Conservation (phyloP, 2,329 filamentous ascomycete genomes). For the Talaromyces sp. region DNA sequence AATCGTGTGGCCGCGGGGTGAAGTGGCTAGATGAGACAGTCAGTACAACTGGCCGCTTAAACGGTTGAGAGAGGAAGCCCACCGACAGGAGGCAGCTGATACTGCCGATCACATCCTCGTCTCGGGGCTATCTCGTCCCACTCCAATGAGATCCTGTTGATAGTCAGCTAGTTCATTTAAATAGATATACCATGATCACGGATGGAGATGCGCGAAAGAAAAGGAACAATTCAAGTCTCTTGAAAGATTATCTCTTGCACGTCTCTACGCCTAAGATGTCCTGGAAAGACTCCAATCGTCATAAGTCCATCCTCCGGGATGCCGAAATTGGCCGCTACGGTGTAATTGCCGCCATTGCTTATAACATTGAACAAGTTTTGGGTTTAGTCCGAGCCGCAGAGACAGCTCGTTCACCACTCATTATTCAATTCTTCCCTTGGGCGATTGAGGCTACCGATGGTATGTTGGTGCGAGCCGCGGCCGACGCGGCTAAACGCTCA, state of each 20-base stretch:
- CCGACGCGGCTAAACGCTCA: constrained; percentile 59
- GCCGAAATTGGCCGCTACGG: constrained; percentile 59
- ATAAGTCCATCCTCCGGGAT: constrained; percentile 54
- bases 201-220: too few relatives aligned
- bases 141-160: too few relatives aligned
- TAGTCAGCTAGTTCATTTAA: too few relatives aligned
- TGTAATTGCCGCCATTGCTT: constrained; percentile 49
- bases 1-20: too few relatives aligned
- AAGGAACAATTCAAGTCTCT: not conserved
- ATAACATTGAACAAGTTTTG: constrained; percentile 72
- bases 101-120: too few relatives aligned
- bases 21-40: too few relatives aligned
- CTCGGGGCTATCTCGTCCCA: too few relatives aligned
- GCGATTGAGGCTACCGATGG: constrained; percentile 67
- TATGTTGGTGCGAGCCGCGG: constrained; percentile 58
- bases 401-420: constrained; percentile 66
- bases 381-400: constrained; percentile 71
- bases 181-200: too few relatives aligned
- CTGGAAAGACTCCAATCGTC: constrained; percentile 21
- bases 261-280: constrained; percentile 37
- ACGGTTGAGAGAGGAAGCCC: too few relatives aligned
- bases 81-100: too few relatives aligned
- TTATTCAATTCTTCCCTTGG: constrained; percentile 76
- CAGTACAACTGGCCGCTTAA: too few relatives aligned
- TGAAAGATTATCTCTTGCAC: constrained; percentile 22